Evolutionary conservation across 2,329 filamentous ascomycete genomes (phyloP).

Genomic region (Dactylellina leptospora): DNA sequence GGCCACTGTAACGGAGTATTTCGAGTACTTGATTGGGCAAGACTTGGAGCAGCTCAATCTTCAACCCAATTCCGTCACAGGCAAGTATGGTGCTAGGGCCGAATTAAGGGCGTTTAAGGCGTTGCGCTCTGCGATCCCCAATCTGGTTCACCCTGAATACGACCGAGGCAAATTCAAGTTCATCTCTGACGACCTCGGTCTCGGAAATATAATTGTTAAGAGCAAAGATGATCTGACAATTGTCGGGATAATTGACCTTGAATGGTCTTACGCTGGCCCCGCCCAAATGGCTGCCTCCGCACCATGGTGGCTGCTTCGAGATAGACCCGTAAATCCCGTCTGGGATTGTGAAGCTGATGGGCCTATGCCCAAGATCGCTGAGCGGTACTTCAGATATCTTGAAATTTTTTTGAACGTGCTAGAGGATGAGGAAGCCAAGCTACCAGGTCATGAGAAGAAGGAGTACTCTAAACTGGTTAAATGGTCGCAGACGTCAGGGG

Average conservation of each 20-base stretch:
- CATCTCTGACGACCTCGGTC: neutral
- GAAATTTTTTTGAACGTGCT: neutral
- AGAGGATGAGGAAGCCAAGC: neutral
- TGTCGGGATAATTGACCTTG: neutral
- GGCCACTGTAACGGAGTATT: neutral
- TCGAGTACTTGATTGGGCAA: neutral
- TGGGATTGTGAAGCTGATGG: neutral
- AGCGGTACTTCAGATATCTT: neutral
- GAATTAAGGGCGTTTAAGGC: neutral
- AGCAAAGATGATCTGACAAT: neutral
- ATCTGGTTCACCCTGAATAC: neutral
- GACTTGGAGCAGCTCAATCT: constrained; percentile 1
- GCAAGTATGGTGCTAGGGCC: neutral
- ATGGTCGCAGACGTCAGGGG: neutral
- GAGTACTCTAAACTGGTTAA: constrained; percentile 1
- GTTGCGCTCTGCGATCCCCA: neutral
- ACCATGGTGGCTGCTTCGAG: neutral
- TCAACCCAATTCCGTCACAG: neutral
- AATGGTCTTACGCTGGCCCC: neutral
- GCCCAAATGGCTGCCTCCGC: neutral
- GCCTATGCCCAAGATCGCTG: neutral
- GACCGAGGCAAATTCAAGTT: constrained; percentile 2
- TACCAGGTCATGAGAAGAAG: neutral
- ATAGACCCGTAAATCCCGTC: neutral
- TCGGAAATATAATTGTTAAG: neutral